Evolutionary conservation across 768 basidiomycete species (phyloP), one percentile per base, ranked within the genome.

Genomic region (Mrakia hoshinonis): DNA sequence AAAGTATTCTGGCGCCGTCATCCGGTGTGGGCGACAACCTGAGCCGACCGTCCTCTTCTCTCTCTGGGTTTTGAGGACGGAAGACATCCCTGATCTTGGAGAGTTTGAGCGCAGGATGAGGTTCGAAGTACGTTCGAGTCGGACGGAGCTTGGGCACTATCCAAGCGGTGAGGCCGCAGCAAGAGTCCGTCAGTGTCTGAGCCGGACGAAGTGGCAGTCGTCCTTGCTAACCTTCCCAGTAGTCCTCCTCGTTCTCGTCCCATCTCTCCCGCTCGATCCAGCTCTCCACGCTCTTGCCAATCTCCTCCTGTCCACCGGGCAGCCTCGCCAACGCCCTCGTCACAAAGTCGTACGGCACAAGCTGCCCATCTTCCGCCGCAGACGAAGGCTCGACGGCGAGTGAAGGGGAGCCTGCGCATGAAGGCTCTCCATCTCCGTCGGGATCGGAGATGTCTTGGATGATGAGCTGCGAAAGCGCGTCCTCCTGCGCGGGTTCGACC

Each of bases 191-290:
- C 26, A n/a, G 7, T 10, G 54, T 15, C 13, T 31, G 15, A 2
- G 36, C 18, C 31, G 20, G 6, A 36, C 4, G 22, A 61, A 36
- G 31, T n/a, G n/a, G 1, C 13, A 39, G 0, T 9, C n/a, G 20
- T 18, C 7, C 34, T 22, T 34, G 49, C 58, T n/a, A 0, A 61
- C 58, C 58, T 22, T 36, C 20, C 20, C 31, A 36, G 36, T 61
- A 31, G 36, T 39, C 22, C 2, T 31, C 58, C 9, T 15, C 58
- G 34, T 36, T 36, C 36, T 39, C 31, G n/a, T 61, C 58, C 58
- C 58, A 61, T 31, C 36, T 22, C 34, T 61, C 58, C 18, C 58
- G 31, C 36, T 61, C 58, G 22, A 61, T 61, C 58, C 58, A 61
- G 34, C 58, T 61, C 58, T 61, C 58, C 36, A 31, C 58, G 1